Evolutionary conservation across 1,139 yeast species (phyloP).

Genomic region (Zygoascus meyerae): DNA sequence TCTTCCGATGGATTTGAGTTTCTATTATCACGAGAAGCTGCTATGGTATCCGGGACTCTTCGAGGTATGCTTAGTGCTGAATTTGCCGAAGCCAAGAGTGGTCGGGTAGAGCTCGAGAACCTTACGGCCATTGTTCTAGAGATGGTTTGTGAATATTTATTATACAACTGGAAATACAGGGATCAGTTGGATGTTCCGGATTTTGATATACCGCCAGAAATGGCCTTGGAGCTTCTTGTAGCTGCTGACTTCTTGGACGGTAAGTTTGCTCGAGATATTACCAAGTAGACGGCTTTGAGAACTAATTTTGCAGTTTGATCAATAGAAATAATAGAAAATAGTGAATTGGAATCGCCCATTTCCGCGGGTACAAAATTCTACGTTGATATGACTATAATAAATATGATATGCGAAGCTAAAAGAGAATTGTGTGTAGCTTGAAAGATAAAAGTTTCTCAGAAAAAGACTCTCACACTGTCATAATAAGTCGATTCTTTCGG

Average conservation of each 20-base stretch:
- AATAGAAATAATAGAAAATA: not conserved
- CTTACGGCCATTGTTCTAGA: conserved; percentile 70
- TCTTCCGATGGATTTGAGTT: conserved; percentile 71
- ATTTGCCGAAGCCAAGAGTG: conserved; percentile 51
- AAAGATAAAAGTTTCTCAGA: conserved; percentile 14
- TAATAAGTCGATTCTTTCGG: conserved; percentile 39
- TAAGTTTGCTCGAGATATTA: conserved; percentile 14
- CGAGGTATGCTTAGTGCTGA: conserved; percentile 53
- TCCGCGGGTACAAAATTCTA: not conserved
- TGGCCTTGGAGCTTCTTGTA: conserved; percentile 83
- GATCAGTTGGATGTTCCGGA: conserved; percentile 68
- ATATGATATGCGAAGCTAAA: not conserved
- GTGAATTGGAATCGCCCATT: too few relatives aligned
- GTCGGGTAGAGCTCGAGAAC: conserved; percentile 45
- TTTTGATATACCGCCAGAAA: conserved; percentile 86
- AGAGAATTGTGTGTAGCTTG: not conserved
- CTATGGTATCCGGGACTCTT: conserved; percentile 76
- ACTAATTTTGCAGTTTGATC: too few relatives aligned
- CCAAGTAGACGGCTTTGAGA: not conserved
- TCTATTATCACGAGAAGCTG: conserved; percentile 67
- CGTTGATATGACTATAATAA: not conserved
- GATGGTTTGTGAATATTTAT: conserved; percentile 79
- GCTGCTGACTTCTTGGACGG: conserved; percentile 87
- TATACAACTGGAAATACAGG: conserved; percentile 66
- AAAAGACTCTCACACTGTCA: conserved; percentile 28